Evolutionary conservation across 805 yeast species (phyloP).

Genomic region (Ogataea salicorniae): DNA sequence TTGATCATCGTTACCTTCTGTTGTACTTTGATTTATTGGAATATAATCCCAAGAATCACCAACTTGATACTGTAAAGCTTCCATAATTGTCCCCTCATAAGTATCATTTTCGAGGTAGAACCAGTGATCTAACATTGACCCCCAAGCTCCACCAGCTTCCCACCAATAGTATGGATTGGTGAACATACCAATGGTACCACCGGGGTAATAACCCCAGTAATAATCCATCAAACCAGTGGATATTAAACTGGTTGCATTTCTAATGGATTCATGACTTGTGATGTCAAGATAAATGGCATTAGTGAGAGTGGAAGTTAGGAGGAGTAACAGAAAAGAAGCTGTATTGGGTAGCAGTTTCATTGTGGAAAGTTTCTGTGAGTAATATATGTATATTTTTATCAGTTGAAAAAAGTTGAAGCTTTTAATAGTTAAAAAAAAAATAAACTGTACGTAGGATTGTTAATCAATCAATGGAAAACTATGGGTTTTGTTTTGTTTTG

Average conservation of each 20-base stretch:
- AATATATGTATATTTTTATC: too few species aligned
- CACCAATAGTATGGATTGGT: conserved; percentile 94
- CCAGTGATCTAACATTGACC: conserved; percentile 76
- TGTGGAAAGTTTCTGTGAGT: too few species aligned
- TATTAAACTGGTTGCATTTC: conserved; percentile 45
- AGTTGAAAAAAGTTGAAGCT: too few species aligned
- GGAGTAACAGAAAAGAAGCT: too few species aligned
- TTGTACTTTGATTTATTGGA: conserved; percentile 81
- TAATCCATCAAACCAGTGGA: conserved; percentile 63
- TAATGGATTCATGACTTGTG: conserved; percentile 39
- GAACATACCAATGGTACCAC: conserved; percentile 86
- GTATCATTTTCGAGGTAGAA: conserved; percentile 65
- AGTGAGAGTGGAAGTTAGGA: too few species aligned
- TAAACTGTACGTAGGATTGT: too few species aligned
- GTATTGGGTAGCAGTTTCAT: too few species aligned
- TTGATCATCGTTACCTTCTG: conserved; percentile 98
- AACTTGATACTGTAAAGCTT: conserved; percentile 66
- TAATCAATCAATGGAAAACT: too few species aligned
- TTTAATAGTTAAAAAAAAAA: too few species aligned
- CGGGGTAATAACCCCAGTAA: conserved; percentile 57
- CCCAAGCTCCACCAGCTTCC: conserved; percentile 98
- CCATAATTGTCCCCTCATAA: conserved; percentile 50
- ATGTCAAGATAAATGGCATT: conserved; percentile 31
- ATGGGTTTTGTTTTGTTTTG: too few species aligned
- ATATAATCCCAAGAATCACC: conserved; percentile 74